Evolutionary conservation across 2,329 filamentous ascomycete genomes (phyloP).

Genomic region (Fusarium neocosmosporiellum): DNA sequence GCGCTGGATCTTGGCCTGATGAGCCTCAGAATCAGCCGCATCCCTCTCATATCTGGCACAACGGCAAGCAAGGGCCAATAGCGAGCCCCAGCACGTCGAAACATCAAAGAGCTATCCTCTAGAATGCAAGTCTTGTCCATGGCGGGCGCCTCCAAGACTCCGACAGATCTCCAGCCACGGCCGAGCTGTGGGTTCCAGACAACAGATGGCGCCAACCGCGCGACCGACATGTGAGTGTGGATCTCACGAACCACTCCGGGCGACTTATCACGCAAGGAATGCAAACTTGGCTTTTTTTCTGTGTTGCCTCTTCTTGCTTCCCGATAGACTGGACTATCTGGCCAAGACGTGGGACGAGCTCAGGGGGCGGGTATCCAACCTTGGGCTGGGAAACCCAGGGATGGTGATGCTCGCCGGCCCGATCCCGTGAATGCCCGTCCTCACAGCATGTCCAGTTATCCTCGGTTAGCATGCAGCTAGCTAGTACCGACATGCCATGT

Average conservation of each 20-base stretch:
- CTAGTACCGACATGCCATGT: conserved; percentile 13
- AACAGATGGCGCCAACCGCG: conserved; percentile 1
- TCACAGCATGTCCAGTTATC: conserved; percentile 27
- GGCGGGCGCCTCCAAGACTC: conserved; percentile 12
- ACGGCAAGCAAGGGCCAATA: conserved; percentile 5
- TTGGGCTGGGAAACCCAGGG: conserved; percentile 6
- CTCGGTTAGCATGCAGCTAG: conserved; percentile 34
- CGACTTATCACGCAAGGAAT: conserved; percentile 28
- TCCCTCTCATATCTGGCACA: neutral
- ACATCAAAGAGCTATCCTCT: neutral
- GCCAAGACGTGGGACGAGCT: conserved; percentile 25
- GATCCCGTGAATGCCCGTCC: conserved; percentile 29
- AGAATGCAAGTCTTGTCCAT: conserved; percentile 14
- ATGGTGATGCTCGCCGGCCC: conserved; percentile 14
- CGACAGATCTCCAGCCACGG: conserved; percentile 36
- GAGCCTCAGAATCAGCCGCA: conserved; percentile 32
- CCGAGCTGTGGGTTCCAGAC: conserved; percentile 25
- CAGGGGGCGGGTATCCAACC: conserved; percentile 1
- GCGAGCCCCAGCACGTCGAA: neutral
- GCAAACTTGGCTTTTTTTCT: conserved; percentile 1
- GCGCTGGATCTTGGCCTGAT: conserved; percentile 2
- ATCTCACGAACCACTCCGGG: conserved; percentile 22
- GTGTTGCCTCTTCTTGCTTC: conserved; percentile 1
- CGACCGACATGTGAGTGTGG: conserved; percentile 30
- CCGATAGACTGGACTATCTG: conserved; percentile 21